phyloP scores from a whole-genome alignment of 2,329 filamentous ascomycete species.

The Lachnellula occidentalis region DNA sequence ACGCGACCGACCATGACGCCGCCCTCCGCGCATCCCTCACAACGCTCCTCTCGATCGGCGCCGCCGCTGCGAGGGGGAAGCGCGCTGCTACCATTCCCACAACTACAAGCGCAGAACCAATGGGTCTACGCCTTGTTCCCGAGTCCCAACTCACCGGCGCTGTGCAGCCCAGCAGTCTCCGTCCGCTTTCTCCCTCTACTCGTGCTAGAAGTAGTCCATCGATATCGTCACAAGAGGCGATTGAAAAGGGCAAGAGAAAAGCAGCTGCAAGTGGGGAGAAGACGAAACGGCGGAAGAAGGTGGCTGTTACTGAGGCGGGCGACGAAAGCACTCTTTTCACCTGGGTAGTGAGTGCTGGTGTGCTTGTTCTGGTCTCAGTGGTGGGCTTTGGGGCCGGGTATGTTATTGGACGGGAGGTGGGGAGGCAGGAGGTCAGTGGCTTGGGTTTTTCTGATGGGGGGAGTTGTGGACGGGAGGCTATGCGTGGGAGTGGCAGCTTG shows the following conservation, averaged over 20 bases:
- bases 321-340: constrained; percentile 51
- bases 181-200: constrained; percentile 21
- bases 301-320: constrained; percentile 30
- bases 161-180: constrained; percentile 23
- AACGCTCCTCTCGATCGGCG: constrained; percentile 89
- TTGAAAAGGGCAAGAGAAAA: constrained; percentile 47
- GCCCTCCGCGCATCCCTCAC: constrained; percentile 90
- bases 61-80: constrained; percentile 83
- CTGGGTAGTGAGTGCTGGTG: constrained; percentile 60
- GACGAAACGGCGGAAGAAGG: constrained; percentile 42
- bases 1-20: constrained; percentile 85
- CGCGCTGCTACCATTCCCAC: constrained; percentile 31
- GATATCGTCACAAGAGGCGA: constrained; percentile 21
- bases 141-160: constrained; percentile 52
- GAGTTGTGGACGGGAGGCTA: constrained; percentile 25
- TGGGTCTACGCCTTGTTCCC: constrained; percentile 54
- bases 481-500: constrained; percentile 22
- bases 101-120: constrained; percentile 26
- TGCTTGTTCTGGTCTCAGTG: constrained; percentile 62
- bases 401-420: constrained; percentile 61
- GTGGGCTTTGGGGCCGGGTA: constrained; percentile 66
- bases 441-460: constrained; percentile 14
- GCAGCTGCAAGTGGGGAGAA: constrained; percentile 36
- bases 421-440: constrained; percentile 48
- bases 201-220: constrained; percentile 22